Evolutionary conservation across 441 rosid genomes (phyloP).

Genomic region (Mallotus repandus): DNA sequence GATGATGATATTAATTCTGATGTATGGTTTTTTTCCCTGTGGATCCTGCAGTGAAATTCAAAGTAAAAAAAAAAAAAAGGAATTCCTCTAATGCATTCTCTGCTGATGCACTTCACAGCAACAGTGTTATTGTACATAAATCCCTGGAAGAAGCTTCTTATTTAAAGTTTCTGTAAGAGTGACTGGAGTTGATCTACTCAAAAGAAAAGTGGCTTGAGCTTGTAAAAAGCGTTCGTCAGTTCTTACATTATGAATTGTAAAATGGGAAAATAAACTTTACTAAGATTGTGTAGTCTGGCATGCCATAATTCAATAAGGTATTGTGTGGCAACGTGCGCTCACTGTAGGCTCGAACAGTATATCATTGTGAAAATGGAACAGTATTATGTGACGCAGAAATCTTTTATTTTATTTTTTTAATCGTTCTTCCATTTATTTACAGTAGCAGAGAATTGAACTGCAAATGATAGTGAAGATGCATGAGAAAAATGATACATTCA

Average conservation of each 20-base stretch:
- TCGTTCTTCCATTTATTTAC: no score
- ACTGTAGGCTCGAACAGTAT: no score
- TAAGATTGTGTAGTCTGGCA: neutral
- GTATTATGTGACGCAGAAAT: no score
- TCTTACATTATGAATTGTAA: conserved; percentile 6
- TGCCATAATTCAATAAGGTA: neutral
- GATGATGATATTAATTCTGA: neutral
- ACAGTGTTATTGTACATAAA: conserved; percentile 7
- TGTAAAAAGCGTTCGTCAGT: neutral
- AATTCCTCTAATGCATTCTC: neutral
- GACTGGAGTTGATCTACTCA: neutral
- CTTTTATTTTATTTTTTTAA: no score
- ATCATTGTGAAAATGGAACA: no score
- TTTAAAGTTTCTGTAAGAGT: neutral
- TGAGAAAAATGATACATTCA: no score
- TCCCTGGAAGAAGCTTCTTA: neutral
- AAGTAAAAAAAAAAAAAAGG: no score
- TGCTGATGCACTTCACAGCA: neutral
- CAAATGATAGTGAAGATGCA: no score
- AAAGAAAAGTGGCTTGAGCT: neutral
- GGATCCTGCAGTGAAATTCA: neutral
- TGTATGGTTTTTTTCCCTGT: conserved; percentile 8
- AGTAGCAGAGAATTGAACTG: no score
- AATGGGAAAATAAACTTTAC: neutral
- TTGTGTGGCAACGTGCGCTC: no score